Percentiles rank a stretch among this genome's conserved stretches.
Evolutionary conservation across 2,329 filamentous ascomycete genomes (phyloP).

Genomic region (Fusarium oxysporum): DNA sequence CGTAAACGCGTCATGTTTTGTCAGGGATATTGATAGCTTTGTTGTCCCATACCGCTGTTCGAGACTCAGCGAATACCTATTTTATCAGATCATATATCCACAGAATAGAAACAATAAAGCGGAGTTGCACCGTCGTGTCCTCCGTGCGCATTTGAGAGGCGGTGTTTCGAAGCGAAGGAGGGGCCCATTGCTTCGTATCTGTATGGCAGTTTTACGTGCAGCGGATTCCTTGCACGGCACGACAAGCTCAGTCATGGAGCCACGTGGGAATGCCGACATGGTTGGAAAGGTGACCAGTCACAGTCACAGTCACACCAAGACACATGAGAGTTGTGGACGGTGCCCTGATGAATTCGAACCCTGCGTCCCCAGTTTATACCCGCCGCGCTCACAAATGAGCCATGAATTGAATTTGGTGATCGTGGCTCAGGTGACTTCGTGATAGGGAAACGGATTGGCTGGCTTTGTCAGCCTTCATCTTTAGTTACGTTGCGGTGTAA

Average conservation of each 20-base stretch:
- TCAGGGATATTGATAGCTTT: slow-evolving; percentile 3
- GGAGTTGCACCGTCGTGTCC: background rate
- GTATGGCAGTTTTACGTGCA: slow-evolving; percentile 37
- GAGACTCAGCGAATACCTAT: background rate
- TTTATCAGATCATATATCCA: slow-evolving; percentile 20
- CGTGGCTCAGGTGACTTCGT: slow-evolving; percentile 14
- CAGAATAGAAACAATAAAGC: slow-evolving; percentile 5
- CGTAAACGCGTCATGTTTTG: background rate
- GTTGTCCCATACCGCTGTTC: background rate
- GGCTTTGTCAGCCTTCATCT: background rate
- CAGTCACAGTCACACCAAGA: background rate
- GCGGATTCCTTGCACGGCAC: slow-evolving; percentile 26
- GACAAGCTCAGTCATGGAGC: slow-evolving; percentile 36
- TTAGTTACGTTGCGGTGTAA: slow-evolving; percentile 28
- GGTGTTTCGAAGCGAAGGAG: slow-evolving; percentile 15
- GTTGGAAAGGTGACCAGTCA: slow-evolving; percentile 42
- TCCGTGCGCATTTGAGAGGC: background rate
- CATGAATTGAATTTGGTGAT: slow-evolving; percentile 15
- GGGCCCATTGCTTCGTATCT: slow-evolving; percentile 1
- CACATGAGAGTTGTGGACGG: background rate
- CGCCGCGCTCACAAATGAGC: slow-evolving; percentile 15
- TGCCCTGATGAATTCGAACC: background rate
- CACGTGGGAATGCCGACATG: slow-evolving; percentile 44
- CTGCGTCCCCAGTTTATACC: slow-evolving; percentile 1
- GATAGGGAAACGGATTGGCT: slow-evolving; percentile 1